Conservation (phyloP, 1,284 basidiomycete genomes). For the Pseudozyma sp. region DNA sequence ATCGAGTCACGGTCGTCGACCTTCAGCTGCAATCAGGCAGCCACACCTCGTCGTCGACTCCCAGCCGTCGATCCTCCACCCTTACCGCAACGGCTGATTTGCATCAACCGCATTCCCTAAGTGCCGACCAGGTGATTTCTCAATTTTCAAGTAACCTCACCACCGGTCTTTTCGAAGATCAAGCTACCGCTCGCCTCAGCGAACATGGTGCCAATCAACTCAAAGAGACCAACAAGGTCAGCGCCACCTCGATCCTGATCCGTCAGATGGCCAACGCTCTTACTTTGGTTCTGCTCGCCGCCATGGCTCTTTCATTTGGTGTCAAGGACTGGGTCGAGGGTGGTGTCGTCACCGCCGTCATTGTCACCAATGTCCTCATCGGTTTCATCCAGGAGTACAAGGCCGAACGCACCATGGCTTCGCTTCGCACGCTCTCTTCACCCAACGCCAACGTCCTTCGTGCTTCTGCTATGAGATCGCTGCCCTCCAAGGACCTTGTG, state of each 20-base stretch:
- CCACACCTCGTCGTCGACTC: constrained; percentile 25
- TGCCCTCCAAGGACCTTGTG: constrained; percentile 40
- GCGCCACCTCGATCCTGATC: constrained; percentile 57
- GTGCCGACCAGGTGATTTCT: constrained; percentile 36
- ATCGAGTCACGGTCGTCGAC: constrained; percentile 39
- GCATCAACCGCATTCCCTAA: constrained; percentile 64
- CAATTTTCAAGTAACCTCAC: constrained; percentile 47
- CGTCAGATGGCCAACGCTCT: constrained; percentile 64
- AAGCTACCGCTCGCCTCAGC: constrained; percentile 39
- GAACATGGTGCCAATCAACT: constrained; percentile 56
- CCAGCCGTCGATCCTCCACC: constrained; percentile 52
- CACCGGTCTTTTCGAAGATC: constrained; percentile 46
- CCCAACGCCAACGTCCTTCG: constrained; percentile 59
- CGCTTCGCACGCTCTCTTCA: constrained; percentile 59
- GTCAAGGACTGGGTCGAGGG: constrained; percentile 75
- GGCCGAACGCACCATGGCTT: constrained; percentile 63
- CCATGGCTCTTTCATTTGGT: constrained; percentile 76
- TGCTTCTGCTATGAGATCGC: constrained; percentile 30
- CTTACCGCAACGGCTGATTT: constrained; percentile 51
- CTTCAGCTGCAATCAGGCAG: constrained; percentile 18
- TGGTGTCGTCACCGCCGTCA: constrained; percentile 76
- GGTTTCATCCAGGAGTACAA: constrained; percentile 65
- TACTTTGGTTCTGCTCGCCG: constrained; percentile 71
- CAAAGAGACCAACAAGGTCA: constrained; percentile 54
- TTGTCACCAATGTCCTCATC: constrained; percentile 60